Base-by-base conservation (phyloP, 331 rosid genomes). In the Quercus lobata region DNA sequence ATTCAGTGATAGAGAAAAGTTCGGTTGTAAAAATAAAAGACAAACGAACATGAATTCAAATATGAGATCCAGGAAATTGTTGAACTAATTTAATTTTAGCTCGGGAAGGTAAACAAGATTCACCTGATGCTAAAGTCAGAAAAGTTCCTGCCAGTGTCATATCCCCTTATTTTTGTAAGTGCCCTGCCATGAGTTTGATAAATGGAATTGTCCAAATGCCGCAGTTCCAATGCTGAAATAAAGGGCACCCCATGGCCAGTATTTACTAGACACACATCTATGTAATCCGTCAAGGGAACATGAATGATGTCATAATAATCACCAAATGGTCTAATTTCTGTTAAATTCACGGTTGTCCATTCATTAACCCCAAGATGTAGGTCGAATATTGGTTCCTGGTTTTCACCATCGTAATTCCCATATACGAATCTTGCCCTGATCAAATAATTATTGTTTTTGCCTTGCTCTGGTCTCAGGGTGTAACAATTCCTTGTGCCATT, bases 371-470 rank as follows among this genome's bases (percentile, higher is more conserved):
- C 41, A 35, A 35, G 9, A 35, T 35, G 41, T 52, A 83, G 35
- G 73, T 86, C 84, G 22, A 86, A 86, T n/a, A 1, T 30, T 6
- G 90, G 87, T 34, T 11, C 0, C 10, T 66, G 22, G 69, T 49
- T 62, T 22, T 56, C 7, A 1, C 75, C 75, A 61, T 86, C 90
- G 49, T 86, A 83, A 44, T 86, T 81, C 10, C 87, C 90, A 37
- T 86, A 81, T 1, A 71, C 8, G 65, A 86, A 83, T 5, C 6
- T 6, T 4, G 87, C 80, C 54, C 86, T 71, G 57, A 83, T 78
- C 84, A 83, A 61, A 72, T 83, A 86, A 2, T 32, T 78, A 5
- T 3, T 73, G 52, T 78, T 81, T 86, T 62, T 35, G 9, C 41
- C 41, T 35, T 35, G 41, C 41, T 35, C 41, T 1, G 41, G 9